Evolutionary conservation across 306 rosid species (phyloP).

Genomic region (Abrus pulchellus): DNA sequence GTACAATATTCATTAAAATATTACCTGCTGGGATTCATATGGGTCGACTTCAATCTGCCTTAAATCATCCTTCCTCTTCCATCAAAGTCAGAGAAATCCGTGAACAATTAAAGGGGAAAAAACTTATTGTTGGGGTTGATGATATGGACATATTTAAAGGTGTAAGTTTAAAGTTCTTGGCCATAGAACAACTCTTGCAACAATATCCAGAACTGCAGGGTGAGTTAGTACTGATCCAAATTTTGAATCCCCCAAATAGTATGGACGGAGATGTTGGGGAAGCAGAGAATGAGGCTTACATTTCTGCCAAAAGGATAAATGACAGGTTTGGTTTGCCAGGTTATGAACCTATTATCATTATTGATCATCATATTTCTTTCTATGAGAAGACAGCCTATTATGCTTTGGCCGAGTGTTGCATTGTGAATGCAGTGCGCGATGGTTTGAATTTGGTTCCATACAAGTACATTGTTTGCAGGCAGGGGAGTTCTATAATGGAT

Average conservation of each 20-base stretch:
- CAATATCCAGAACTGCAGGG: conserved; percentile 66
- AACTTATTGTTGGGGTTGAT: conserved; percentile 79
- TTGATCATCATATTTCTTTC: conserved; percentile 64
- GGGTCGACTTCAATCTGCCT: conserved; percentile 72
- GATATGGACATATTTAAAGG: conserved; percentile 93
- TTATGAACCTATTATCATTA: conserved; percentile 76
- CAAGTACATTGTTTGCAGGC: conserved; percentile 77
- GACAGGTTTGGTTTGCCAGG: conserved; percentile 64
- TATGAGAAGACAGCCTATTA: conserved; percentile 84
- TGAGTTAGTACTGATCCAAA: conserved; percentile 73
- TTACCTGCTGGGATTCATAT: conserved; percentile 86
- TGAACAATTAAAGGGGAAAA: conserved; percentile 66
- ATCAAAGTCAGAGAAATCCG: conserved; percentile 66
- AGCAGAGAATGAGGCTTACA: conserved; percentile 62
- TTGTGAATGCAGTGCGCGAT: conserved; percentile 84
- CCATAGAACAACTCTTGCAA: conserved; percentile 73
- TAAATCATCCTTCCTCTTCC: conserved; percentile 64
- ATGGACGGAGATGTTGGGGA: conserved; percentile 69
- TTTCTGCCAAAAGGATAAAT: conserved; percentile 64
- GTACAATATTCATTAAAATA: conserved; percentile 78
- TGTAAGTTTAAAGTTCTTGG: conserved; percentile 75
- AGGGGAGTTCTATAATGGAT: conserved; percentile 71
- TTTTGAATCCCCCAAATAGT: conserved; percentile 79
- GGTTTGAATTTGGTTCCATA: conserved; percentile 92
- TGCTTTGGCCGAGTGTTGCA: conserved; percentile 83